Base-by-base conservation (phyloP, 1,284 basidiomycete species). In the Erythrobasidium hasegawianum region DNA sequence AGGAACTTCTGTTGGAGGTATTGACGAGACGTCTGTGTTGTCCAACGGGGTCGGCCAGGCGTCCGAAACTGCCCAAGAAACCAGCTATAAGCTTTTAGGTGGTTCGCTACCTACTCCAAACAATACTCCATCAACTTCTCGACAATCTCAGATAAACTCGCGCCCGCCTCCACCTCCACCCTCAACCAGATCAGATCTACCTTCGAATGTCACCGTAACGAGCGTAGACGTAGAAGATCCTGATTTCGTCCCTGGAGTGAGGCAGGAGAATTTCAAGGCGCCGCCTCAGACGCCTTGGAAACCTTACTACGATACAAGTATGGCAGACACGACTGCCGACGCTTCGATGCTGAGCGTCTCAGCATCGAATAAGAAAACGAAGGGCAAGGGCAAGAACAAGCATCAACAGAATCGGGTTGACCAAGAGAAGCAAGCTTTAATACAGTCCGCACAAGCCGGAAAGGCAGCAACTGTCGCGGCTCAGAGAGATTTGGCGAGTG, bases 171-270 rank as follows among this genome's bases (percentile, higher is more conserved):
- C 62, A 7, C 62, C 39, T 2, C 41, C 61, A 7, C 57, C 64
- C 11, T 52, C 45, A 13, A 59, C 65, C 18, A 43, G 71, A 1
- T 45, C 45, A 1, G 70, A 73, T 27, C 64, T 73, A 1, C 71
- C 72, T 1, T 45, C 65, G 3, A 64, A 64, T 22, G 49, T 73
- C 16, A 55, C 68, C 22, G 68, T 73, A 9, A 72, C 72, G 7
- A 45, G 39, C 16, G 70, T 73, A 22, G 57, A 73, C 22, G 72
- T 73, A 24, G 71, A 72, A 22, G 64, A 16, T 8, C 50, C 55
- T 26, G 57, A 47, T 5, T 73, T 71, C 64, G 59, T 61, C n/a
- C 56, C 71, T 0, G 70, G 72, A 0, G 53, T 60, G 1, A 62
- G 67, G 7, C 33, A 49, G 5, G 16, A 62, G 14, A 52, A 67